Evolutionary conservation across 2,329 filamentous ascomycete genomes (phyloP), one percentile per base, ranked within the genome.

Genomic region (Botrytis fragariae): DNA sequence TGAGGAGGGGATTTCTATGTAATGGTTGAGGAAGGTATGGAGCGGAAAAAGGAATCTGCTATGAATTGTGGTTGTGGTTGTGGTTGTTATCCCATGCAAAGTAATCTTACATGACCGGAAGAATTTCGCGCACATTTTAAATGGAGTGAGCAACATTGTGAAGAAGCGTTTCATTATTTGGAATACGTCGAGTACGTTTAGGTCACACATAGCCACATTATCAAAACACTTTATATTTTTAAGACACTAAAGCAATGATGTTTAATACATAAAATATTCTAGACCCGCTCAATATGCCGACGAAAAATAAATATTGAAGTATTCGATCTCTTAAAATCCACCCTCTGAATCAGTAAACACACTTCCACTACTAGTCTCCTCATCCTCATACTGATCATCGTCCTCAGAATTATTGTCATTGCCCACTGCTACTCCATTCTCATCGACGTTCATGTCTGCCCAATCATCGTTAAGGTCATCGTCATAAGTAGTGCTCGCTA

Each of bases 391-490:
- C 16, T 42, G n/a, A 22, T 22, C n/a, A 45, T 22, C 22, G 10
- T 44, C 61, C 22, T 64, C 61, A 42, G 39, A 45, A 45, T 32
- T 39, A 22, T 39, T 44, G 35, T 37, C 44, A 16, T n/a, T 44
- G 22, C 8, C 44, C 14, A 51, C n/a, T 29, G 18, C 10, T 8
- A 68, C 22, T 6, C 64, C 64, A 25, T 68, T 68, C 32, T 37
- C 48, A 54, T 68, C 45, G 35, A 25, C 64, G 35, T 37, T 39
- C 48, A 39, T 39, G 20, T 54, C 64, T 16, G 32, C 44, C 64
- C 64, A 68, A 35, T 68, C 64, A 51, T 54, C 64, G 1, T 68
- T 16, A 54, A 51, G 45, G 18, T 68, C 64, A 20, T 68, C 64
- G 8, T 54, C 64, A 54, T 54, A 32, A 12, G 64, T 14, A 12